Evolutionary conservation across 352 stramenopile genomes (phyloP).

Genomic region (Halophytophthora polymorphica): DNA sequence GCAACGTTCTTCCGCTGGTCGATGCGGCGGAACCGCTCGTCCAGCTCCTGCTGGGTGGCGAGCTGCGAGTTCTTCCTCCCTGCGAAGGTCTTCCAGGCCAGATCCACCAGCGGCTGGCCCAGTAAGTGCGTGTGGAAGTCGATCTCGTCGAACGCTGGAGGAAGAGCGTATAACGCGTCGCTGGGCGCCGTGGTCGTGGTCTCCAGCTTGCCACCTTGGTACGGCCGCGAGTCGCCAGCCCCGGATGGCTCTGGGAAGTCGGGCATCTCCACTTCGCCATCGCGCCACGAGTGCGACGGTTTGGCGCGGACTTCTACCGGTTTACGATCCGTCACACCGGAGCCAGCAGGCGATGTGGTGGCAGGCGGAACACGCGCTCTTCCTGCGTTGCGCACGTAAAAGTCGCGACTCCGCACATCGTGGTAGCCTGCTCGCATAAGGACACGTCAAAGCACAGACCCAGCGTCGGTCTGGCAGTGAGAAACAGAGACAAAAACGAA

Average conservation of each 20-base stretch:
- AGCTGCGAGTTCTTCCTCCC: slow-evolving; percentile 30
- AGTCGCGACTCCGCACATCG: slow-evolving; percentile 43
- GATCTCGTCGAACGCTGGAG: slow-evolving; percentile 45
- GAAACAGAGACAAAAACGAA: background rate
- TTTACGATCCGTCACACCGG: slow-evolving; percentile 2
- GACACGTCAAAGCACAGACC: background rate
- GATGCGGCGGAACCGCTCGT: slow-evolving; percentile 35
- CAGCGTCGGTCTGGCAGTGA: background rate
- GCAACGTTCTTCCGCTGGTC: slow-evolving; percentile 43
- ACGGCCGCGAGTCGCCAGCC: slow-evolving; percentile 3
- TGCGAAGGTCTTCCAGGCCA: slow-evolving; percentile 49
- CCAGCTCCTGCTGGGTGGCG: slow-evolving; percentile 23
- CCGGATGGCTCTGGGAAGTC: slow-evolving; percentile 17
- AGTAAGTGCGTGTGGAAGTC: slow-evolving; percentile 55
- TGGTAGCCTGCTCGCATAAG: slow-evolving; percentile 34
- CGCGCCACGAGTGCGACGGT: slow-evolving; percentile 63
- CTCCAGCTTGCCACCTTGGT: background rate
- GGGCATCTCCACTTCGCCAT: slow-evolving; percentile 40
- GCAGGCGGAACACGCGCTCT: slow-evolving; percentile 1
- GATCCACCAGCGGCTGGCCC: slow-evolving; percentile 59
- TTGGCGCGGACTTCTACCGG: slow-evolving; percentile 40
- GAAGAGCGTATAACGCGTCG: slow-evolving; percentile 18
- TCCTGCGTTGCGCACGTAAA: slow-evolving; percentile 52
- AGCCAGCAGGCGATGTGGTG: background rate
- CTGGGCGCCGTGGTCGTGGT: slow-evolving; percentile 1